Percentiles rank a stretch among this genome's conserved stretches.
Conservation (phyloP, 345 rosid genomes). For the Kernera saxatilis region DNA sequence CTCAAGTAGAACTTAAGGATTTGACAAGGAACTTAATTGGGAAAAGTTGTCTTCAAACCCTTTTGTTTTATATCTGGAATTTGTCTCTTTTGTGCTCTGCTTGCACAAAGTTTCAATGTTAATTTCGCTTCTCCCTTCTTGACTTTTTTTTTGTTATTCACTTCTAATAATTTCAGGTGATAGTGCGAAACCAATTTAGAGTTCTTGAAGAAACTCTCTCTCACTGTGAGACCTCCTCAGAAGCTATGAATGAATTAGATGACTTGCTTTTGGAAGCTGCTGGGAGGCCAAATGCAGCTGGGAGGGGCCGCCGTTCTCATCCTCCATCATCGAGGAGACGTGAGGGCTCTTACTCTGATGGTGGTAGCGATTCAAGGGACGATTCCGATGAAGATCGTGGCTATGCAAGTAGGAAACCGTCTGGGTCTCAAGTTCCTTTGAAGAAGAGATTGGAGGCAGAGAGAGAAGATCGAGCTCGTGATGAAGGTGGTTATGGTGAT, state of each 20-base stretch:
- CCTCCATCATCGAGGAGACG: constrained; percentile 58
- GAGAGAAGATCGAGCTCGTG: constrained; percentile 61
- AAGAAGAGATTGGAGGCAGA: constrained; percentile 85
- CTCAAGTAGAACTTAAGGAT: not conserved
- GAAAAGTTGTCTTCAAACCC: not conserved
- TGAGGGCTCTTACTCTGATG: constrained; percentile 85
- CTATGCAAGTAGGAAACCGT: constrained; percentile 71
- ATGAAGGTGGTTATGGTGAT: constrained; percentile 54
- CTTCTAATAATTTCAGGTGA: constrained; percentile 18
- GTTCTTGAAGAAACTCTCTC: not conserved
- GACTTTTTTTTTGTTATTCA: too few species aligned
- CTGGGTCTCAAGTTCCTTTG: constrained; percentile 90
- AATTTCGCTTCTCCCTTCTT: too few species aligned
- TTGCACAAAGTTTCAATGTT: not conserved
- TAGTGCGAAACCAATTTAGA: not conserved
- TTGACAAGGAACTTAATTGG: not conserved
- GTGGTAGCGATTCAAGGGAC: constrained; percentile 86
- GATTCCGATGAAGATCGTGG: constrained; percentile 76
- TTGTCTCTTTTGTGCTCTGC: not conserved
- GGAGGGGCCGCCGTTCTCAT: constrained; percentile 51
- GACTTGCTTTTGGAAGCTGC: constrained; percentile 95
- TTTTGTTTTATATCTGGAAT: not conserved
- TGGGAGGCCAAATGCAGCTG: constrained; percentile 66
- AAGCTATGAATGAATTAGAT: constrained; percentile 78
- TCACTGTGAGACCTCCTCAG: not conserved